Base-by-base conservation (phyloP, 805 yeast species). In the Kodamaea laetipori region DNA sequence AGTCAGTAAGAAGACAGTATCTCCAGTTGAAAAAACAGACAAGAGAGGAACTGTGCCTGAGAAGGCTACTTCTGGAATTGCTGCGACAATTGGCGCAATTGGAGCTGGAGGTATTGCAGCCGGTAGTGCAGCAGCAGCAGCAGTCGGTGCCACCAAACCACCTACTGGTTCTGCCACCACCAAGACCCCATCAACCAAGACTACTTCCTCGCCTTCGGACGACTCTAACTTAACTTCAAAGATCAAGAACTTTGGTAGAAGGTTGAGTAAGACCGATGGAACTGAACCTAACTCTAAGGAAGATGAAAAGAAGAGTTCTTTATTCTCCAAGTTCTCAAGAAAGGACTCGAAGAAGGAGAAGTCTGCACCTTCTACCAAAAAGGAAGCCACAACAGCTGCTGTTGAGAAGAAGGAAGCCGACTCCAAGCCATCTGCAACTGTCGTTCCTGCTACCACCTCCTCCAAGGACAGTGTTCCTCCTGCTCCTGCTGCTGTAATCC, bases 111-210 rank as follows among this genome's bases (percentile, higher is more conserved):
- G 60, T 26, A 62, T 58, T 12, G 58, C 64, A 21, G 61, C 60
- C 12, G 52, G 61, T 16, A 51, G 65, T 12, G 66, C 67, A 23
- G 56, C 60, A 23, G 63, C 59, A 31, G 61, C 59, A 40, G 64
- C 63, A 12, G 54, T 53, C 24, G 51, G 56, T 27, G 49, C 61
- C 13, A 13, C 19, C 19, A 21, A 21, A 47, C 60, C 40, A 55
- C 57, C n/a, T 44, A 50, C n/a, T n/a, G n/a, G n/a, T n/a, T n/a
- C n/a, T n/a, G n/a, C n/a, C n/a, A n/a, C 19, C 52, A 52, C 23
- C 45, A 55, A 23, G 50, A 54, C 39, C 49, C 57, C 35, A 25
- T 44, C 62, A 33, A 45, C 56, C 36, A 39, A 41, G 9, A 16
- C 27, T 24, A 7, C 28, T 3, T 36, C 27, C 15, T n/a, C n/a